These are phyloP conservation scores for Xylaria sp. DNA, from an alignment of 2,329 filamentous ascomycete species.

Conservation along the genomic window DNA sequence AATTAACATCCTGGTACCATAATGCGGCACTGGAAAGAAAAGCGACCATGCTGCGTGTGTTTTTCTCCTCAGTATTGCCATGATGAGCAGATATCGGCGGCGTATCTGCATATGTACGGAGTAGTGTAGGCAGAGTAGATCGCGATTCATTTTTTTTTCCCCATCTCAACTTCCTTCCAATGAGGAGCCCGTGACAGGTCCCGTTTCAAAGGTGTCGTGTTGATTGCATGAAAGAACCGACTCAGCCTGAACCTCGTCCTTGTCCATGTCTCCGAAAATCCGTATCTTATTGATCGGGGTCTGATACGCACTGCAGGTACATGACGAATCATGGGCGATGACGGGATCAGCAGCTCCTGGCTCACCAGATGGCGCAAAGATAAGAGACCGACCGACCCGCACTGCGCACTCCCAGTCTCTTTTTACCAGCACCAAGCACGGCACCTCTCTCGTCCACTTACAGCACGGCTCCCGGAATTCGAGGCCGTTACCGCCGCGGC, in stretches of 20 bases:
- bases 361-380: slow-evolving; percentile 29
- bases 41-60: not conserved
- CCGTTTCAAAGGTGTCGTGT: not conserved
- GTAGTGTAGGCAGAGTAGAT: not conserved
- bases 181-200: not conserved
- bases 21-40: not conserved
- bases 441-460: slow-evolving; percentile 8
- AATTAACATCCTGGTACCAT: too few species aligned
- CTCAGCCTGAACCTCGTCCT: slow-evolving; percentile 22
- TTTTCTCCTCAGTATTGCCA: not conserved
- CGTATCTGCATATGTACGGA: not conserved
- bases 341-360: slow-evolving; percentile 25
- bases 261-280: slow-evolving; percentile 15
- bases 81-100: too few species aligned
- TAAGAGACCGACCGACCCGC: slow-evolving; percentile 24
- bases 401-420: slow-evolving; percentile 8
- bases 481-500: slow-evolving; percentile 22
- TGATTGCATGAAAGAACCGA: slow-evolving; percentile 1
- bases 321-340: slow-evolving; percentile 25
- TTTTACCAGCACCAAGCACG: not conserved
- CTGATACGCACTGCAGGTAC: slow-evolving; percentile 29
- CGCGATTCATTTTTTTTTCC: not conserved
- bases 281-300: slow-evolving; percentile 17
- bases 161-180: not conserved
- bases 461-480: slow-evolving; percentile 17